Conservation (phyloP, 1,284 basidiomycete genomes). For the Fomitopsis palustris region DNA sequence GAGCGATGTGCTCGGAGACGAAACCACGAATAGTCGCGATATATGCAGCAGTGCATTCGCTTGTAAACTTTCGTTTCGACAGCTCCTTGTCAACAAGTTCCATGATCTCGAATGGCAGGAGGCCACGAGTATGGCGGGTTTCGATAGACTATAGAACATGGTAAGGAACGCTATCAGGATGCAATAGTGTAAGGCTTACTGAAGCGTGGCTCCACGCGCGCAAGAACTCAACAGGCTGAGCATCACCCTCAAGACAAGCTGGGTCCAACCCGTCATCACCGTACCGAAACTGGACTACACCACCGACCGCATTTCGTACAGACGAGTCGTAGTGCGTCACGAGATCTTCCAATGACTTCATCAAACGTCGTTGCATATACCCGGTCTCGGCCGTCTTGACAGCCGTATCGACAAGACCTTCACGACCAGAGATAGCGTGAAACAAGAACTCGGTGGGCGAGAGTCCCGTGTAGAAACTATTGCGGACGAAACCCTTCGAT, state of each 20-base stretch:
- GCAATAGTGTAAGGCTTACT: slow-evolving; percentile 40
- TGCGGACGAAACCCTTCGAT: slow-evolving; percentile 97
- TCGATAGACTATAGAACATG: slow-evolving; percentile 54
- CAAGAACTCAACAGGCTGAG: slow-evolving; percentile 87
- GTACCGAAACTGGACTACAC: slow-evolving; percentile 97
- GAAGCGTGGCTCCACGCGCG: slow-evolving; percentile 88
- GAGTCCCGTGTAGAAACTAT: slow-evolving; percentile 96
- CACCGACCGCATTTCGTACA: slow-evolving; percentile 94
- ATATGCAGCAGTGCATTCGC: slow-evolving; percentile 77
- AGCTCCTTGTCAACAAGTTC: slow-evolving; percentile 72
- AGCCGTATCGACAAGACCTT: slow-evolving; percentile 98
- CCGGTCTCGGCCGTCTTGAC: slow-evolving; percentile 99
- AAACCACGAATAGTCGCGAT: slow-evolving; percentile 76
- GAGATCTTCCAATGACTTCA: slow-evolving; percentile 98
- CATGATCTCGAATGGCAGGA: slow-evolving; percentile 88
- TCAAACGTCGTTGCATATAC: slow-evolving; percentile 98
- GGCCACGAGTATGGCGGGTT: slow-evolving; percentile 52
- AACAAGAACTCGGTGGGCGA: slow-evolving; percentile 96
- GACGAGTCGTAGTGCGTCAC: slow-evolving; percentile 96
- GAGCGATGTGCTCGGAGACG: slow-evolving; percentile 67
- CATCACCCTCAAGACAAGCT: slow-evolving; percentile 92
- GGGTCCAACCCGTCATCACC: slow-evolving; percentile 98
- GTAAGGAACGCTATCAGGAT: not conserved
- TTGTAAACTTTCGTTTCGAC: slow-evolving; percentile 55
- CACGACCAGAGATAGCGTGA: slow-evolving; percentile 98